Percentiles rank a stretch among this genome's conserved stretches.
Evolutionary conservation across 2,329 filamentous ascomycete genomes (phyloP).

Genomic region (Gnomoniopsis sp.): DNA sequence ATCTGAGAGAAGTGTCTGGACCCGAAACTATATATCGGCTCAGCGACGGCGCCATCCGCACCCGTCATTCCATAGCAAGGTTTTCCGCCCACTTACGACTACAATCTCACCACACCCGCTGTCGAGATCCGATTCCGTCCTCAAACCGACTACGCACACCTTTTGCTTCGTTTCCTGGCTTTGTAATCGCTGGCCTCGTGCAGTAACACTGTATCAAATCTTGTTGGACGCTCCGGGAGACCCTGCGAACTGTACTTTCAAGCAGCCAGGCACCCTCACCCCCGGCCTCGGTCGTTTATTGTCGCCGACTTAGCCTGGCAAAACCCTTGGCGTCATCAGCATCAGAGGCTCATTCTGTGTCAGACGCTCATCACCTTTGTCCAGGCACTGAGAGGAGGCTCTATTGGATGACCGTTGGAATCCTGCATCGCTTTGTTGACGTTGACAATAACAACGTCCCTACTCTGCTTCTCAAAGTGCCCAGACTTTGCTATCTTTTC

Average conservation of each 20-base stretch:
- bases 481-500: background rate
- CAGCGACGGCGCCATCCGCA: background rate
- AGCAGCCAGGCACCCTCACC: background rate
- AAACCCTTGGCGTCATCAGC: background rate
- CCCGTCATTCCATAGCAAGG: background rate
- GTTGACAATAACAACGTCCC: background rate
- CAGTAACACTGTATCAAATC: background rate
- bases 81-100: background rate
- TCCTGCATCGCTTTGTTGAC: constrained; percentile 4
- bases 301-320: background rate
- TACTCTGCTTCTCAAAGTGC: background rate
- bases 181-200: background rate
- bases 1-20: background rate
- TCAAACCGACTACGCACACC: background rate
- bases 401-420: constrained; percentile 1
- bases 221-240: background rate
- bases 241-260: background rate
- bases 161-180: background rate
- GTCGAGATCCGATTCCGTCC: background rate
- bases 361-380: constrained; percentile 1
- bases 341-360: background rate
- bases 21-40: constrained; percentile 1
- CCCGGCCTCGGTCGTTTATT: background rate
- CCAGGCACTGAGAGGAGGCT: background rate
- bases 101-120: background rate